These are phyloP conservation scores for Penicillium thymicola DNA, from an alignment of 2,329 filamentous ascomycete species.

Conservation along the genomic window DNA sequence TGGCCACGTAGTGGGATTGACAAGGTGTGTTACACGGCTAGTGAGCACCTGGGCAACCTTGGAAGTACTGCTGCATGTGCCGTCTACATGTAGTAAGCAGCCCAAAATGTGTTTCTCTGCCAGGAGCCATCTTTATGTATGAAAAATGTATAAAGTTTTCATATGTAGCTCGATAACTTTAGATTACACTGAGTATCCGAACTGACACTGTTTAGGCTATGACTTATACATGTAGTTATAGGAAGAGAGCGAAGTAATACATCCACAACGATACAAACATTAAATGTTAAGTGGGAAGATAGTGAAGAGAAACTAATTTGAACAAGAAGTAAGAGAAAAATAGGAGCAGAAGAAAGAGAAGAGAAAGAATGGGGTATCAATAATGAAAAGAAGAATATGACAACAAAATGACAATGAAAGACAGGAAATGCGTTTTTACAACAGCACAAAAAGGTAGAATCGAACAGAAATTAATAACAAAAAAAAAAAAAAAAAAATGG, in stretches of 20 bases:
- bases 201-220: background rate
- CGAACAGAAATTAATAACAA: background rate
- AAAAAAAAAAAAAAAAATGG: background rate
- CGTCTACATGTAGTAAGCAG: background rate
- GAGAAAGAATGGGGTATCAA: conserved; percentile 14
- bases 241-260: background rate
- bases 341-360: background rate
- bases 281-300: background rate
- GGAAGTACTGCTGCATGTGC: background rate
- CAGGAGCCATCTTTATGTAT: background rate
- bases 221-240: background rate
- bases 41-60: no score
- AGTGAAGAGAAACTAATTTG: background rate
- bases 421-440: conserved; percentile 5
- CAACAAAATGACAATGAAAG: conserved; percentile 7
- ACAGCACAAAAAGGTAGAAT: background rate
- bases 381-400: conserved; percentile 12
- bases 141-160: no score
- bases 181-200: background rate
- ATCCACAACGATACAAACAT: background rate
- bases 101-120: background rate
- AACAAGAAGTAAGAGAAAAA: conserved; percentile 3
- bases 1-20: background rate
- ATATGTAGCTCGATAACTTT: background rate
- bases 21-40: background rate